Percentiles rank a stretch among this genome's conserved stretches.
Evolutionary conservation across 108 stramenopile species (phyloP).

Genomic region (Skeletonema menzelii): DNA sequence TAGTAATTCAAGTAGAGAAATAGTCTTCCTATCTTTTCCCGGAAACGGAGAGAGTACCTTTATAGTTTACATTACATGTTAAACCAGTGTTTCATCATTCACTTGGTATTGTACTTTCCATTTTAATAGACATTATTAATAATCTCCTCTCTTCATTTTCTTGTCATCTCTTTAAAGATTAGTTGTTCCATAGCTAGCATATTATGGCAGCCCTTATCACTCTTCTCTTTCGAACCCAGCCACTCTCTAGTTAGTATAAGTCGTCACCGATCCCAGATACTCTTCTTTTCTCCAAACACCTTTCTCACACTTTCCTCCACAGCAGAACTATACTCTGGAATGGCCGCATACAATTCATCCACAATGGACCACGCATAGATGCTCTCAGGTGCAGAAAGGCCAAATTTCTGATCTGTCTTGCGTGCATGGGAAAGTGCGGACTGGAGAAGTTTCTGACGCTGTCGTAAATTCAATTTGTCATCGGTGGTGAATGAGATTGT

Average conservation of each 20-base stretch:
- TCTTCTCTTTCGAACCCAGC: too few species aligned
- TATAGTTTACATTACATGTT: too few species aligned
- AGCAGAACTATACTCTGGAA: neutral
- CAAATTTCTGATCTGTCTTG: neutral
- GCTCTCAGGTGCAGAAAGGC: neutral
- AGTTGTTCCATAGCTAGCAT: too few species aligned
- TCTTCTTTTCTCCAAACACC: neutral
- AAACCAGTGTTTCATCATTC: neutral
- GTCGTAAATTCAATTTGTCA: neutral
- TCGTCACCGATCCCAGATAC: neutral
- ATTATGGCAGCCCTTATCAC: neutral
- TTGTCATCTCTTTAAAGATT: neutral
- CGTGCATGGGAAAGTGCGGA: neutral
- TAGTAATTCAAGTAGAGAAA: neutral
- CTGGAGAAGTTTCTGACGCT: neutral
- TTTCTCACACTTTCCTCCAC: neutral
- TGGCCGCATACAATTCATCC: neutral
- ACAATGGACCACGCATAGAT: neutral
- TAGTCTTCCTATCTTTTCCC: neutral
- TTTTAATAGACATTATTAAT: slow-evolving; percentile 3
- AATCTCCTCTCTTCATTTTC: neutral
- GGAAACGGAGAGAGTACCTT: neutral
- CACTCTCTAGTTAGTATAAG: too few species aligned
- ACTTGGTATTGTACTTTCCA: neutral
- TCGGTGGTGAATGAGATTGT: neutral